Conservation (phyloP, 1,284 basidiomycete species). For the Ganoderma multipileum region DNA sequence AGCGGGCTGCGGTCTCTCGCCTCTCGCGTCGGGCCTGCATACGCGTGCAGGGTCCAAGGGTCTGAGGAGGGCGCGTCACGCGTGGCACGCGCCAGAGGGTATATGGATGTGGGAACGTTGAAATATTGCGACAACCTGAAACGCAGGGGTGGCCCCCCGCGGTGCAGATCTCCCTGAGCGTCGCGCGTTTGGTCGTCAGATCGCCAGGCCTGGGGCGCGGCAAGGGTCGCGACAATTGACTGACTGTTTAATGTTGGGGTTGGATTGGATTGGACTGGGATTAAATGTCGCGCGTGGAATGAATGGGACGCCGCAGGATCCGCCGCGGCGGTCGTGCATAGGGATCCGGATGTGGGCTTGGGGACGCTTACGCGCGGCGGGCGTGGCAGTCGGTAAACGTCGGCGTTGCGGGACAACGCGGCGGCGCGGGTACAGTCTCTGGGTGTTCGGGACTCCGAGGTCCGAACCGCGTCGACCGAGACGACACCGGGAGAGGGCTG, state of each 20-base stretch:
- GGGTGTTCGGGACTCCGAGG: background rate
- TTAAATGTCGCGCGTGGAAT: background rate
- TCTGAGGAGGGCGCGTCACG: background rate
- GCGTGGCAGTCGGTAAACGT: background rate
- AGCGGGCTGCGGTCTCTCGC: background rate
- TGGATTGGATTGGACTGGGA: background rate
- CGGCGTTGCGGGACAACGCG: background rate
- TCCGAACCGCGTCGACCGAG: background rate
- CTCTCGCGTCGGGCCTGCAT: background rate
- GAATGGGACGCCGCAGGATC: background rate
- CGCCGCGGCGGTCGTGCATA: background rate
- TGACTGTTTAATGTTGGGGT: background rate
- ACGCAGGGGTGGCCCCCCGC: constrained; percentile 7
- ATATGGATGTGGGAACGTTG: constrained; percentile 2
- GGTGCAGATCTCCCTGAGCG: constrained; percentile 1
- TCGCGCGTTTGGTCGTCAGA: constrained; percentile 7
- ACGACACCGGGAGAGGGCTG: background rate
- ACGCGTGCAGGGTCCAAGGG: background rate
- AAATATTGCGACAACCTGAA: constrained; percentile 12
- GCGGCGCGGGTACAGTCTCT: background rate
- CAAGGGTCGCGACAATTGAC: background rate
- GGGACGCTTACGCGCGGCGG: background rate
- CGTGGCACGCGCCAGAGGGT: background rate
- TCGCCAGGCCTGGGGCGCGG: background rate
- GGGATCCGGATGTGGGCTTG: background rate